Percentiles rank a stretch among this genome's conserved stretches.
These are phyloP conservation scores for Pythium monospermum DNA, from an alignment of 352 stramenopile genomes.

Conservation along the genomic window DNA sequence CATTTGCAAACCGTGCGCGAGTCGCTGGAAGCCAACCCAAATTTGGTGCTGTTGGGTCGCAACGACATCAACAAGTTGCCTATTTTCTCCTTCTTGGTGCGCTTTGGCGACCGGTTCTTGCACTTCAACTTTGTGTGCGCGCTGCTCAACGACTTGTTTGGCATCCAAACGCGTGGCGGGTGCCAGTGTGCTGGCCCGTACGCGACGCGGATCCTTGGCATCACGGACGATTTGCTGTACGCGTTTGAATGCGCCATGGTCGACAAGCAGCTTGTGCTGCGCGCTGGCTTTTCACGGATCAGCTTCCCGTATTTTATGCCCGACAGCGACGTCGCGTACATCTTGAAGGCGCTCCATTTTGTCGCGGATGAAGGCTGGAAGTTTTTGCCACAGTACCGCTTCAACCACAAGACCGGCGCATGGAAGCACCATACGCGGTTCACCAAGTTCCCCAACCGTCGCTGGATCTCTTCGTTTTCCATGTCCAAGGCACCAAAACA, in stretches of 20 bases:
- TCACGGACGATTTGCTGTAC: slow-evolving; percentile 57
- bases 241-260: slow-evolving; percentile 80
- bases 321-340: slow-evolving; percentile 84
- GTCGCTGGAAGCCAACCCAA: slow-evolving; percentile 33
- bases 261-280: slow-evolving; percentile 85
- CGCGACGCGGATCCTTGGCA: slow-evolving; percentile 85
- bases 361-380: slow-evolving; percentile 86
- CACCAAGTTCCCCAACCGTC: slow-evolving; percentile 25
- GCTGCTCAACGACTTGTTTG: slow-evolving; percentile 96
- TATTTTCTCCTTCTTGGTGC: slow-evolving; percentile 92
- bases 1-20: slow-evolving; percentile 23
- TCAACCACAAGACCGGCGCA: slow-evolving; percentile 93
- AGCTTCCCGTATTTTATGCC: slow-evolving; percentile 83
- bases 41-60: slow-evolving; percentile 79
- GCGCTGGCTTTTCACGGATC: slow-evolving; percentile 91
- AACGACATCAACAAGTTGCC: slow-evolving; percentile 52
- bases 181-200: slow-evolving; percentile 85
- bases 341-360: slow-evolving; percentile 87
- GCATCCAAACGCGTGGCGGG: slow-evolving; percentile 85
- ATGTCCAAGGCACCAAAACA: slow-evolving; percentile 1
- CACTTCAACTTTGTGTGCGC: slow-evolving; percentile 97
- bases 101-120: slow-evolving; percentile 76
- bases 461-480: slow-evolving; percentile 23
- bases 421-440: slow-evolving; percentile 66
- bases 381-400: slow-evolving; percentile 90